Base-by-base conservation (phyloP, 345 rosid species). In the Bruguiera sexangula region DNA sequence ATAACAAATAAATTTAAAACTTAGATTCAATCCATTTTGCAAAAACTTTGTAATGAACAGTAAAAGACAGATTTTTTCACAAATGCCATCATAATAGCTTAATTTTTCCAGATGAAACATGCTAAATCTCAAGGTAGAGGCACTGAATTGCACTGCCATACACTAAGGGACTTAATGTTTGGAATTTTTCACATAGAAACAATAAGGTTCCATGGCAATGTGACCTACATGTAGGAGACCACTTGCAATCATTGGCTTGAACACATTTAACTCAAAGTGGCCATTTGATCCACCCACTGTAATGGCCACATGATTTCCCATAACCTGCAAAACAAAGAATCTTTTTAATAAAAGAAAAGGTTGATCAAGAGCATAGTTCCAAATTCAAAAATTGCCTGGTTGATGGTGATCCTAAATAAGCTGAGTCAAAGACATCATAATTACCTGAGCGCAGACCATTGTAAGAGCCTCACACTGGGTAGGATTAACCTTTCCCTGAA, bases 381-480 rank as follows among this genome's bases (percentile, higher is more conserved):
- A n/a, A 24, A 56, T 9, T 24, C 9, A 29, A 46, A 53, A 15
- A 31, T 20, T 60, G 63, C 60, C 50, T 30, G 46, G 31, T 46
- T 29, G 2, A 61, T 60, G 56, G 21, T 36, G 46, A 70, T 66
- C 69, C 67, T 11, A 62, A 62, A 20, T 72, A 72, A 71, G 65
- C 60, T 61, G 54, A 61, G 75, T 3, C 8, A 36, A 32, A 66
- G 26, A 10, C 20, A 66, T 20, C 8, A 81, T 68, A 60, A 6
- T 81, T 83, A 89, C 97, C 97, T 89, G 96, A 61, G 98, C 97
- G 70, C 96, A 94, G 68, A 94, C 98, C 98, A 94, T 91, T 34
- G 97, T 91, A 53, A 94, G 83, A 72, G 98, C 98, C 86, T 94
- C 98, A 55, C 98, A 94, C 73, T 91, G 98, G 56, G 98, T 94